Evolutionary conservation across 768 basidiomycete genomes (phyloP).

Genomic region (Cyathus striatus): DNA sequence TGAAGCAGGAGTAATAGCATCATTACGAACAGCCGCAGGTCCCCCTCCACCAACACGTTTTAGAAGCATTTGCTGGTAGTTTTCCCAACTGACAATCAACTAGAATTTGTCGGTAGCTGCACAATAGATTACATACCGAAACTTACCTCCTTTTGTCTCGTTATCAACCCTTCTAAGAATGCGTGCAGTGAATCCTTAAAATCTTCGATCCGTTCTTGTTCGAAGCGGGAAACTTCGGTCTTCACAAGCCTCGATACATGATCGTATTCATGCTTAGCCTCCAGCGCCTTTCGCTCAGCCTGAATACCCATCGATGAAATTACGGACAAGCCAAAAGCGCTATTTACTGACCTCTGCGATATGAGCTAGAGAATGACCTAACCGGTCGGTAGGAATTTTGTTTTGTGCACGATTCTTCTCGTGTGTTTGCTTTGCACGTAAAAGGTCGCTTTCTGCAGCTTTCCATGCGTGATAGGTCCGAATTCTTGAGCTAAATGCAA

Average conservation of each 20-base stretch:
- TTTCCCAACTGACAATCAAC: conserved; percentile 79
- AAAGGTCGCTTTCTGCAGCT: conserved; percentile 66
- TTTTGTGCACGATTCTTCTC: conserved; percentile 83
- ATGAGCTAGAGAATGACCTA: conserved; percentile 69
- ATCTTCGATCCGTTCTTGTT: conserved; percentile 89
- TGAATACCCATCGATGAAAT: conserved; percentile 20
- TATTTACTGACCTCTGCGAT: conserved; percentile 66
- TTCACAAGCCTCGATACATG: conserved; percentile 85
- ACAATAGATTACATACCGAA: too few relatives aligned
- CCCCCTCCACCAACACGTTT: conserved; percentile 31
- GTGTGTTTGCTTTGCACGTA: conserved; percentile 68
- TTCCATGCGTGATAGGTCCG: conserved; percentile 83
- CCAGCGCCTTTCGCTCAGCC: conserved; percentile 82
- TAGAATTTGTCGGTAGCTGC: conserved; percentile 26
- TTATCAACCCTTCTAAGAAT: conserved; percentile 85
- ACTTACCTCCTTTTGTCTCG: conserved; percentile 75
- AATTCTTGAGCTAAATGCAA: conserved; percentile 85
- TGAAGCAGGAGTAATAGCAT: background rate
- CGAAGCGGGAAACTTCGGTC: conserved; percentile 84
- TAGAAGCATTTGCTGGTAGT: conserved; percentile 70
- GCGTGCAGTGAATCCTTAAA: conserved; percentile 81
- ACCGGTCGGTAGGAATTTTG: conserved; percentile 60
- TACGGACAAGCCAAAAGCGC: background rate
- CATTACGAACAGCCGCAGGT: background rate
- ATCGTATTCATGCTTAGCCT: conserved; percentile 86